phyloP scores from a whole-genome alignment of 2,329 filamentous ascomycete genomes.

The Talaromyces sp. region DNA sequence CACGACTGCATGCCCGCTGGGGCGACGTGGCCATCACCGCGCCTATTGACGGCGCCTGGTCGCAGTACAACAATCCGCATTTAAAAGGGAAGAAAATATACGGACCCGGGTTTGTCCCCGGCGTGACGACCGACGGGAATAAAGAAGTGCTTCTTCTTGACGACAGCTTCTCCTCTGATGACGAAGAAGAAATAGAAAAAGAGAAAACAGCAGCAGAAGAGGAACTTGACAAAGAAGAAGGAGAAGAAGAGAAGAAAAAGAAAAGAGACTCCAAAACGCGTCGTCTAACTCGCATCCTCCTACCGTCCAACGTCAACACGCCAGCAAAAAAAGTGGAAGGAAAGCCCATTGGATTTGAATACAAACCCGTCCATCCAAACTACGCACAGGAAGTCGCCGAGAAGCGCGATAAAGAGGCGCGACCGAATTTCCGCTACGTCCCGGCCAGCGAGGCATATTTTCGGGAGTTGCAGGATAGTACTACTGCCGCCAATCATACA shows the following conservation, averaged over 20 bases:
- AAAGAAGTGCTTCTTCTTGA: constrained; percentile 9
- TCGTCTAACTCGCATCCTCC: constrained; percentile 8
- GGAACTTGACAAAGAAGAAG: constrained; percentile 1
- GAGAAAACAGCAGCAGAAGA: neutral
- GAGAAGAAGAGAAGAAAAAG: neutral
- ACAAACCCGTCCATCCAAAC: constrained; percentile 27
- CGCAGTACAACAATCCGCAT: constrained; percentile 26
- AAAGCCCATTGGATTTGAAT: constrained; percentile 23
- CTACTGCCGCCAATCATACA: constrained; percentile 7
- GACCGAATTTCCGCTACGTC: constrained; percentile 27
- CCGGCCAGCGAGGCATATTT: constrained; percentile 22
- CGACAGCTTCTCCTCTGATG: constrained; percentile 6
- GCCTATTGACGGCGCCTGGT: constrained; percentile 35
- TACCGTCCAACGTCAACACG: constrained; percentile 7
- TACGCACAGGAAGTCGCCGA: constrained; percentile 26
- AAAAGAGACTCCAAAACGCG: constrained; percentile 8
- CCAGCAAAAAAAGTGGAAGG: constrained; percentile 2
- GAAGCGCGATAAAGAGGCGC: constrained; percentile 9
- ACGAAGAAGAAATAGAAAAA: neutral
- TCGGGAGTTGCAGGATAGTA: constrained; percentile 19
- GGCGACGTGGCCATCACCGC: constrained; percentile 33
- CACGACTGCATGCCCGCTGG: constrained; percentile 32
- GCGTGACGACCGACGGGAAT: neutral
- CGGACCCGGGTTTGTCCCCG: constrained; percentile 25
- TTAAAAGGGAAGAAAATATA: constrained; percentile 16